A percentile compares a stretch with the other conserved stretches of the same genome.
Evolutionary conservation across 148 eudicot genomes (phyloP).

Genomic region (Rhododendron ferrugineum): DNA sequence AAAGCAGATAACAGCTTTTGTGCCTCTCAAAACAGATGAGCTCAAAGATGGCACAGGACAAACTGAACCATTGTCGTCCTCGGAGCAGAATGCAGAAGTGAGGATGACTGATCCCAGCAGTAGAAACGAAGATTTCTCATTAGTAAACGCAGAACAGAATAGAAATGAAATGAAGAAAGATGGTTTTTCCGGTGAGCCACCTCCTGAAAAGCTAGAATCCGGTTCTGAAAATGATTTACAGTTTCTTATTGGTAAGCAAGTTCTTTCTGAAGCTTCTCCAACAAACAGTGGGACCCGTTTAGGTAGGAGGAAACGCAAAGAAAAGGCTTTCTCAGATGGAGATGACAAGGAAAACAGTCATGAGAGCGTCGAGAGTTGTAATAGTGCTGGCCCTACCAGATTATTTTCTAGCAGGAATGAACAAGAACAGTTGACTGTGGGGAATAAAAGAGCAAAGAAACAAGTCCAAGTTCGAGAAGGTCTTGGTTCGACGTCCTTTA

Average conservation of each 20-base stretch:
- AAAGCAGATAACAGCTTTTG: constrained; percentile 7
- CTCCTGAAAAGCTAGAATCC: constrained; percentile 29
- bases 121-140: constrained; percentile 4
- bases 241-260: constrained; percentile 13
- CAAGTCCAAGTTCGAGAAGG: constrained; percentile 14
- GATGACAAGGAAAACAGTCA: constrained; percentile 34
- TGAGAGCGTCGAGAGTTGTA: constrained; percentile 55
- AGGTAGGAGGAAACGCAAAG: constrained; percentile 34
- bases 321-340: constrained; percentile 32
- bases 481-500: constrained; percentile 23
- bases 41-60: neutral
- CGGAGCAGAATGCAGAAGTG: neutral
- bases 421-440: constrained; percentile 21
- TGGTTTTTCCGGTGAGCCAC: constrained; percentile 5
- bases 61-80: neutral
- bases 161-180: constrained; percentile 7
- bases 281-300: constrained; percentile 12
- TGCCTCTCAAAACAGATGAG: neutral
- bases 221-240: constrained; percentile 37
- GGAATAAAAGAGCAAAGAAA: constrained; percentile 42
- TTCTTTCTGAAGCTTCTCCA: constrained; percentile 22
- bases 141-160: constrained; percentile 6
- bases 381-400: constrained; percentile 26
- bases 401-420: constrained; percentile 22
- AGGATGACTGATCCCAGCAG: constrained; percentile 4